Base-by-base conservation (phyloP, 2,329 filamentous ascomycete genomes). In the Alternaria brassicae region DNA sequence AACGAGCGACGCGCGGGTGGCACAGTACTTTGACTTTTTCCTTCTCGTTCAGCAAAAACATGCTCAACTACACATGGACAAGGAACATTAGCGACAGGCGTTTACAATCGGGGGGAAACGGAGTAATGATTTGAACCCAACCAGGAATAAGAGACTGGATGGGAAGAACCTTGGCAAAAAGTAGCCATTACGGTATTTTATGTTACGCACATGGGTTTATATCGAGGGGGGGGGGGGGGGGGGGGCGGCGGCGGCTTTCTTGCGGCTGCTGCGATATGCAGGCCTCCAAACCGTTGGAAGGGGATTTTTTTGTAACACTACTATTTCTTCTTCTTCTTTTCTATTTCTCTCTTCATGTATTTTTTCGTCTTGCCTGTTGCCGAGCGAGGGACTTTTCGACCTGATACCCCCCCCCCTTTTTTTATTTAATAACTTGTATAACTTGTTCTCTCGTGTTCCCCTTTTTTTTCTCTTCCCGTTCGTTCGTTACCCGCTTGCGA, bases 381-480 rank as follows among this genome's bases (percentile, higher is more conserved):
- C 56, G 59, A 66, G 66, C 65, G 60, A 53, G 32, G 32, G 32
- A n/a, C 15, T 56, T 56, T 67, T 68, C 63, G 62, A 71, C 67
- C 65, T 74, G 72, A 75, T 75, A 75, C 72, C 72, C n/a, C 68
- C 69, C 58, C 56, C 21, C n/a, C 40, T 13, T 6, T n/a, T n/a
- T n/a, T n/a, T n/a, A n/a, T n/a, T n/a, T n/a, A n/a, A n/a, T n/a
- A n/a, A n/a, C n/a, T n/a, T n/a, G n/a, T n/a, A n/a, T n/a, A n/a
- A n/a, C n/a, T n/a, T n/a, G n/a, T n/a, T n/a, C n/a, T n/a, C n/a
- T n/a, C n/a, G n/a, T n/a, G n/a, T n/a, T n/a, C n/a, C n/a, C n/a
- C n/a, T n/a, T n/a, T n/a, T n/a, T n/a, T n/a, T n/a, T n/a, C n/a
- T n/a, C n/a, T n/a, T n/a, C n/a, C n/a, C n/a, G n/a, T n/a, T n/a